Evolutionary conservation across 176 grass and related monocot species (phyloP).

Genomic region (Leersia perrieri): DNA sequence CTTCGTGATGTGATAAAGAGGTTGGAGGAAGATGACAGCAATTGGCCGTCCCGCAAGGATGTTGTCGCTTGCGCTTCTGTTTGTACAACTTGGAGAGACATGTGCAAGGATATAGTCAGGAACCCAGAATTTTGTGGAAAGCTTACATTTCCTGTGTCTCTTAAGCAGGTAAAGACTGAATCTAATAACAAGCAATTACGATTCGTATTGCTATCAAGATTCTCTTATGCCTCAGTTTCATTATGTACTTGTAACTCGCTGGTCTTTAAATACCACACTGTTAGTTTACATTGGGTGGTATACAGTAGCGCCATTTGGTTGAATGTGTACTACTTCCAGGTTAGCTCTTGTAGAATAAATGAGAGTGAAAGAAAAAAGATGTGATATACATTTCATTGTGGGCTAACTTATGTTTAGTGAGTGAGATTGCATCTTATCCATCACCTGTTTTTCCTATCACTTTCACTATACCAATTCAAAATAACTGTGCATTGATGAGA

Average conservation of each 20-base stretch:
- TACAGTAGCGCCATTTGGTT: not conserved
- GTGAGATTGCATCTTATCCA: not conserved
- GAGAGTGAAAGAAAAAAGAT: not conserved
- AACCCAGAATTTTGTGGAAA: slow-evolving; percentile 80
- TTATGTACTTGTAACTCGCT: not conserved
- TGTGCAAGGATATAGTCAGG: slow-evolving; percentile 82
- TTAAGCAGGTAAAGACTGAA: slow-evolving; percentile 70
- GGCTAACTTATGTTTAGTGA: not conserved
- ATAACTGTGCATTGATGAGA: not conserved
- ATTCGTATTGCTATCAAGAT: not conserved
- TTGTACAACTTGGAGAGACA: slow-evolving; percentile 74
- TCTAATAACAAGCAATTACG: not conserved
- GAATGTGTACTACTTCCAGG: not conserved
- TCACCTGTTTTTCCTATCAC: not conserved
- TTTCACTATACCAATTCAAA: not conserved
- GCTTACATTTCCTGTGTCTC: slow-evolving; percentile 85
- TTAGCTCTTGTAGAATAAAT: not conserved
- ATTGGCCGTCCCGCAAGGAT: slow-evolving; percentile 82
- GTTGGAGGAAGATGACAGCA: slow-evolving; percentile 68
- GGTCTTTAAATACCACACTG: not conserved
- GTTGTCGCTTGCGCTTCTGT: slow-evolving; percentile 79
- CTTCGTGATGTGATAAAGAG: slow-evolving; percentile 68
- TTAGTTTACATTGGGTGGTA: not conserved
- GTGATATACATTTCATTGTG: not conserved
- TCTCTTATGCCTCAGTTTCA: not conserved